Evolutionary conservation across 495 filamentous ascomycete genomes (phyloP).

Genomic region (Aspergillus incahuasiensis): DNA sequence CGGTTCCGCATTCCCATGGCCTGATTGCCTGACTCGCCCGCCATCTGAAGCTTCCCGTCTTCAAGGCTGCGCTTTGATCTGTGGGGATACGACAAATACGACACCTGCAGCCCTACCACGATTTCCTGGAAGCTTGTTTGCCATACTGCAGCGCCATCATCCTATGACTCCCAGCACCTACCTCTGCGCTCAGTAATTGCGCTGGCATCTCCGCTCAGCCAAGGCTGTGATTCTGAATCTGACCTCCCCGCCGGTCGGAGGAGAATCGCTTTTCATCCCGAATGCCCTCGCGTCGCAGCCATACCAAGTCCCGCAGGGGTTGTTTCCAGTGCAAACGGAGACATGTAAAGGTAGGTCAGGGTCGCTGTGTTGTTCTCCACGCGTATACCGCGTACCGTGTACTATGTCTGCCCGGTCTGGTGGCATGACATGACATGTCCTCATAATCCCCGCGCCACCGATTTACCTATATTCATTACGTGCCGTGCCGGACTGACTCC

Average conservation of each 20-base stretch:
- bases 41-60: background rate
- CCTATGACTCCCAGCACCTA: background rate
- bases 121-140: background rate
- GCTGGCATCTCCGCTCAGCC: background rate
- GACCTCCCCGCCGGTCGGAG: background rate
- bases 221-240: background rate
- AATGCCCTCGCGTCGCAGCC: slow-evolving; percentile 28
- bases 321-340: slow-evolving; percentile 25
- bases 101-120: background rate
- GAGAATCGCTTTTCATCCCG: background rate
- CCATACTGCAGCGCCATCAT: background rate
- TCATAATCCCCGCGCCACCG: no score
- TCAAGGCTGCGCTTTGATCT: background rate
- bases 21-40: background rate
- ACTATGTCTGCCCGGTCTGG: no score
- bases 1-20: background rate
- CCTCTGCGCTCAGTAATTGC: background rate
- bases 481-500: no score
- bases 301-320: slow-evolving; percentile 27
- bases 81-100: slow-evolving; percentile 6
- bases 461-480: no score
- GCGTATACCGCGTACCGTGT: background rate
- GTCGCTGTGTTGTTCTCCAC: background rate
- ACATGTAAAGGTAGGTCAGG: slow-evolving; percentile 22
- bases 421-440: no score